Evolutionary conservation across 768 basidiomycete genomes (phyloP), one percentile per base, ranked within the genome.

Genomic region (Candolleomyces efflorescens): DNA sequence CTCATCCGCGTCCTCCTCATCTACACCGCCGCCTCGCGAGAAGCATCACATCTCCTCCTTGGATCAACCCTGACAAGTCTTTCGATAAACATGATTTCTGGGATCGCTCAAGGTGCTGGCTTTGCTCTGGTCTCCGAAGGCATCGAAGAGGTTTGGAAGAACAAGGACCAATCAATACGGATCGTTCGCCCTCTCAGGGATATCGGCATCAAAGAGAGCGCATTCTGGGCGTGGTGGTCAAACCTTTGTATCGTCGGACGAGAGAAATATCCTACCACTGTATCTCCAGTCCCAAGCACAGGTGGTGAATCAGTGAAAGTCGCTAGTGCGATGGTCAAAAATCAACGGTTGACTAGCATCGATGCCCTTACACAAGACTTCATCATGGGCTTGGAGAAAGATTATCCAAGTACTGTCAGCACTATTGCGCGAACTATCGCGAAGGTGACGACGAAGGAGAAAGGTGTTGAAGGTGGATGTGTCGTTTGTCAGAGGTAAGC

Each of bases 401-500:
- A 92, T 67, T 94, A 88, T 67, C 92, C 92, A 3, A 90, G 91
- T 0, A 94, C 92, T 0, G 92, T 93, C 11, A 92, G 90, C 7
- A 85, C 92, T 0, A 89, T 94, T 51, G 84, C 84, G 22, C 82
- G 88, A 37, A 93, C 92, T 1, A 90, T 89, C 64, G 84, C 79
- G 5, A 94, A 94, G 69, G 70, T 94, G 24, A 78, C 84, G 9
- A 84, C 92, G 0, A 92, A 88, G 67, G 72, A 80, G 54, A 74
- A 70, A 2, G 51, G 51, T 3, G 51, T 72, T 82, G 0, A 69
- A 70, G 7, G 76, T 73, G 0, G 65, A 6, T 93, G 91, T 65
- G 63, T 80, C 12, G 67, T 92, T 5, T 93, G 91, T 65, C 79
- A 84, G 64, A 77, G 89, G 89, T 88, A 52, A 37, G 74, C 59